These are phyloP conservation scores for Penicillium samsonianum DNA, from an alignment of 495 filamentous ascomycete genomes.

Conservation along the genomic window DNA sequence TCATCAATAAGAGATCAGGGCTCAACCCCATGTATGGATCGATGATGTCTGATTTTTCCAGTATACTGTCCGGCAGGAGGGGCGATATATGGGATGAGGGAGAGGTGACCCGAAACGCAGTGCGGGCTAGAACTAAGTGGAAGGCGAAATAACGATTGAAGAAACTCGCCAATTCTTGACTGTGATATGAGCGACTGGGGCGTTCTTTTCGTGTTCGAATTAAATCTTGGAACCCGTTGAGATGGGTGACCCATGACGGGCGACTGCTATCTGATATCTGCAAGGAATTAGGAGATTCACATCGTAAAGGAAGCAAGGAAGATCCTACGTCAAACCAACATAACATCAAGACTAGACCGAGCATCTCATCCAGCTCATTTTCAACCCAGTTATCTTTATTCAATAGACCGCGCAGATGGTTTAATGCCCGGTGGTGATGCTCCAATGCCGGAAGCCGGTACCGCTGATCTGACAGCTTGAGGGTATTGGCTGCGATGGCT, in stretches of 20 bases:
- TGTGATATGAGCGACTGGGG: constrained; percentile 14
- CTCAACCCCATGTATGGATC: constrained; percentile 33
- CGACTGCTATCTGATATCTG: constrained; percentile 31
- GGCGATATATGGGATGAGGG: constrained; percentile 2
- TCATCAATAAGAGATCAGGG: constrained; percentile 25
- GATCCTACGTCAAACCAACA: constrained; percentile 26
- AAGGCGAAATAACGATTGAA: constrained; percentile 32
- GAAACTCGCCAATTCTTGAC: constrained; percentile 24
- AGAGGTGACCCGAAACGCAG: constrained; percentile 19
- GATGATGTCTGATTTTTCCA: constrained; percentile 22
- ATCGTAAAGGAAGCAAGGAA: background rate
- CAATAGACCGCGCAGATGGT: constrained; percentile 15
- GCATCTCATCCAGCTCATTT: constrained; percentile 27
- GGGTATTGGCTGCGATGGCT: constrained; percentile 27
- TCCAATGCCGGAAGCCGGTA: constrained; percentile 22
- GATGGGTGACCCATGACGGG: constrained; percentile 30
- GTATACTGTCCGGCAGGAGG: constrained; percentile 3
- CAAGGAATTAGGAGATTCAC: background rate
- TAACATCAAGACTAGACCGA: constrained; percentile 29
- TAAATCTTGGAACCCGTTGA: constrained; percentile 27
- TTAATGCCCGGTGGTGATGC: constrained; percentile 23
- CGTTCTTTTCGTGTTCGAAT: constrained; percentile 20
- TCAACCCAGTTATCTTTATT: constrained; percentile 18
- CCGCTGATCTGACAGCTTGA: constrained; percentile 20
- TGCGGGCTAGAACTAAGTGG: constrained; percentile 28